Evolutionary conservation across 1,139 yeast species (phyloP), one percentile per base, ranked within the genome.

Genomic region (Spencermartinsiella ligniputridi): DNA sequence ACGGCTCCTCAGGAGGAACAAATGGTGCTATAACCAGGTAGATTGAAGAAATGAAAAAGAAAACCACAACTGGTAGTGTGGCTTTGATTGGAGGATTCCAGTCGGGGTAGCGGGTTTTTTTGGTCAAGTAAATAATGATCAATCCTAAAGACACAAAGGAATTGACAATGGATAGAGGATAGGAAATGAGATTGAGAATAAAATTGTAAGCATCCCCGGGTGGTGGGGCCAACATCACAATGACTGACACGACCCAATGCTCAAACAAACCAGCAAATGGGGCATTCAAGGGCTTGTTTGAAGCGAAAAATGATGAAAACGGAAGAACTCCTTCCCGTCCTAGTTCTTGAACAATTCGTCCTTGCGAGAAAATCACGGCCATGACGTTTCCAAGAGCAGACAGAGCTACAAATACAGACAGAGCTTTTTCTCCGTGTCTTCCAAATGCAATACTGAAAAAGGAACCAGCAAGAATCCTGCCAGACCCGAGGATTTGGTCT

Each of bases 61-160:
- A 84, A 0, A 70, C 36, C 11, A 78, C 75, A 33, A 84, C 82
- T 11, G 83, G 80, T 39, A 80, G 63, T 17, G 84, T 69, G 2
- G 94, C 87, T 58, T 69, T 77, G 60, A 86, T 73, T 34, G 90
- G 88, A 39, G 95, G 92, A 42, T 75, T 71, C 95, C 95, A 87
- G 45, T 67, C 73, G 6, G 70, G 60, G 45, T 42, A 54, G 42
- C 62, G 64, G 15, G 86, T 83, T 57, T 71, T 72, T 41, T 70
- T 69, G 35, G 55, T 73, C 63, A 75, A 73, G 64, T 84, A 79
- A 61, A 85, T 78, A 64, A 80, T 78, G 52, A 81, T 63, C 52
- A 85, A 69, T 36, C 86, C 95, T 43, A 78, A 74, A n/a, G 90
- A 85, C 34, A 85, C 86, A 51, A 77, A 74, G 59, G 81, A 73